A percentile compares a stretch with the other conserved stretches of the same genome.
Evolutionary conservation across 768 basidiomycete species (phyloP).

Genomic region (Tricholoma hemisulphureum): DNA sequence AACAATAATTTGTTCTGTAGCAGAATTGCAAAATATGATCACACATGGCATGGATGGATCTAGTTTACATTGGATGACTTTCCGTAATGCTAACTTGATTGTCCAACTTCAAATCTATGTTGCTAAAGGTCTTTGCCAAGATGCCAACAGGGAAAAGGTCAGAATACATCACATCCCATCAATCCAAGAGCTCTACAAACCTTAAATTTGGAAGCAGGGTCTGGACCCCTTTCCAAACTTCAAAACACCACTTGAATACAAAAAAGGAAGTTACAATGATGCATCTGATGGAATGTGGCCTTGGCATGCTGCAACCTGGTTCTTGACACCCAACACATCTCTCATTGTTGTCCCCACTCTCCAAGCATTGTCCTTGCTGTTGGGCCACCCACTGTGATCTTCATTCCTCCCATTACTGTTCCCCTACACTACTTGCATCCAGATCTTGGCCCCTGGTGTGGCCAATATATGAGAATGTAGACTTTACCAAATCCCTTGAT

Average conservation of each 20-base stretch:
- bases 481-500: background rate
- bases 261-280: background rate
- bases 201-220: background rate
- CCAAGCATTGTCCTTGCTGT: background rate
- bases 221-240: background rate
- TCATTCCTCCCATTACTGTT: background rate
- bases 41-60: too few relatives aligned
- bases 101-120: background rate
- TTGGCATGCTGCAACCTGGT: background rate
- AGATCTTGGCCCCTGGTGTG: background rate
- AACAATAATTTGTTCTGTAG: too few relatives aligned
- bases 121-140: background rate
- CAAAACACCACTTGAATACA: background rate
- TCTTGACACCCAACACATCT: background rate
- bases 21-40: too few relatives aligned
- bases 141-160: too few relatives aligned
- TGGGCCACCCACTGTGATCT: background rate
- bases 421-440: background rate
- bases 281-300: background rate
- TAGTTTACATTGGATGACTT: too few relatives aligned
- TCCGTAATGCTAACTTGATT: too few relatives aligned
- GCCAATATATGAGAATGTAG: background rate
- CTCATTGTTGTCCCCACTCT: background rate
- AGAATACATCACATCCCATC: too few relatives aligned
- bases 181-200: too few relatives aligned